Evolutionary conservation across 768 basidiomycete species (phyloP).

Genomic region (Imleria badia): DNA sequence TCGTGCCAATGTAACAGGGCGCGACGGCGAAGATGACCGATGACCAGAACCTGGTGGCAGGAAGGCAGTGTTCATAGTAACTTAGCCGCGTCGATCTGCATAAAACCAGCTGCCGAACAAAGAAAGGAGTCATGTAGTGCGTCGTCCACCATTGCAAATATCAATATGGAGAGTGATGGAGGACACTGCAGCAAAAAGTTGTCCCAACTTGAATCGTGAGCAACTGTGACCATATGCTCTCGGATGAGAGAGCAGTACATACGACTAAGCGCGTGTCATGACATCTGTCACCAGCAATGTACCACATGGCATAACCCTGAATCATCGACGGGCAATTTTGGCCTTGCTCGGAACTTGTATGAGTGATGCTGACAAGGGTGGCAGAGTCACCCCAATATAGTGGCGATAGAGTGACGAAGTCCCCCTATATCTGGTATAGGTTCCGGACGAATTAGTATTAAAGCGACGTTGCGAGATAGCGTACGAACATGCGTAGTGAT

Average conservation of each 20-base stretch:
- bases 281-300: not conserved
- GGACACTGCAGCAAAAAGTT: not conserved
- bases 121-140: not conserved
- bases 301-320: not conserved
- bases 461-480: not conserved
- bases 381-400: not conserved
- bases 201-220: not conserved
- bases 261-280: not conserved
- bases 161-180: not conserved
- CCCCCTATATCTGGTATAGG: not conserved
- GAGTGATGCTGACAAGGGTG: not conserved
- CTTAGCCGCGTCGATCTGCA: not conserved
- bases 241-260: not conserved
- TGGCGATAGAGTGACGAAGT: not conserved
- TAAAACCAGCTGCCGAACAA: not conserved
- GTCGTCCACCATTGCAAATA: not conserved
- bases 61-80: constrained; percentile 9
- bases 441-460: not conserved
- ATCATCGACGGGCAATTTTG: constrained; percentile 4
- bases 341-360: constrained; percentile 4
- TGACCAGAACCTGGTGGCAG: not conserved
- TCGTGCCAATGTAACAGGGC: not conserved
- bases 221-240: too few species aligned
- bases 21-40: not conserved
- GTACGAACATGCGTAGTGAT: not conserved